Evolutionary conservation across 2,329 filamentous ascomycete genomes (phyloP), one percentile per base, ranked within the genome.

Genomic region (Tolypocladium endophyticum): DNA sequence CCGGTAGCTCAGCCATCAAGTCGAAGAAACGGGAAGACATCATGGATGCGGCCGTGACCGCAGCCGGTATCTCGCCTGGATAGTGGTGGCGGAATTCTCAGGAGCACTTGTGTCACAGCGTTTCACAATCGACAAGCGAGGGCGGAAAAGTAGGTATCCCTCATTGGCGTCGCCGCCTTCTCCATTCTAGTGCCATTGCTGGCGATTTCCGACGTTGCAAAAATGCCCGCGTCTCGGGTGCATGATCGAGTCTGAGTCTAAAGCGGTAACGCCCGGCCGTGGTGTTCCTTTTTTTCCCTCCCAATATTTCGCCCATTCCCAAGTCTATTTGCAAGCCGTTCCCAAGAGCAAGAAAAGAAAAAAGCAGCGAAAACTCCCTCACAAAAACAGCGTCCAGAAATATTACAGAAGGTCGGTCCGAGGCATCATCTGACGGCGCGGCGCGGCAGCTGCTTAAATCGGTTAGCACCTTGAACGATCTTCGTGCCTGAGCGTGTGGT

Each of bases 141-240:
- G 4, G 50, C 25, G 11, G n/a, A 4, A 16, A 9, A 54, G 23
- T n/a, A 23, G 23, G 6, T 30, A 53, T 23, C 30, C n/a, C 20
- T 23, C n/a, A 36, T 55, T 30, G 57, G 39, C 57, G 57, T 58
- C 20, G 57, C 57, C 57, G 57, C 50, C 57, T 20, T 43, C 16
- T 16, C 20, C 57, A 25, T 58, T 54, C 50, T 54, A 54, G n/a
- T 33, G 35, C 36, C 57, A 16, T 43, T 7, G 18, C 47, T 45
- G 25, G 23, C 33, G 35, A 25, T 41, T 20, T 30, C 47, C n/a
- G 18, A 12, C 14, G 36, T 43, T 20, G 35, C 23, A 9, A 35
- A 16, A 23, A 45, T 20, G 47, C 38, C 14, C 38, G 12, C 41
- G 36, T 39, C 43, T 38, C 30, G 5, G 20, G 47, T 35, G 20